Conservation (phyloP, 192 early-diverging fungal species). For the Coemansia guatemalensis region DNA sequence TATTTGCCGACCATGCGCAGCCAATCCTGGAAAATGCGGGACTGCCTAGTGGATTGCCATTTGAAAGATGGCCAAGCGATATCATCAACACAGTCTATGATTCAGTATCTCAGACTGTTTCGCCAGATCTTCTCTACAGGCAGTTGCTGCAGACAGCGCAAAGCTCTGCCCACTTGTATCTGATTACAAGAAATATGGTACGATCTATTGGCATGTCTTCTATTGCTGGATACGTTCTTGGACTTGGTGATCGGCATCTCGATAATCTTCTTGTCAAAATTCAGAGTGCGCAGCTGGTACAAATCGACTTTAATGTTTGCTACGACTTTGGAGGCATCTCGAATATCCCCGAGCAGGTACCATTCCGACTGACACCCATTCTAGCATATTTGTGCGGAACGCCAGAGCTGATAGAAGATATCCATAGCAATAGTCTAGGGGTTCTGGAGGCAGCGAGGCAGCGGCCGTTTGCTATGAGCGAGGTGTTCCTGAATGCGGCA, state of each 20-base stretch:
- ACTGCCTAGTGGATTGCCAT: slow-evolving; percentile 1
- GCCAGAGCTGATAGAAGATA: background rate
- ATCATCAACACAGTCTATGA: slow-evolving; percentile 15
- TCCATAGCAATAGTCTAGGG: too few species aligned
- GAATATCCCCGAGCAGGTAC: slow-evolving; percentile 69
- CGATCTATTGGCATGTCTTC: slow-evolving; percentile 55
- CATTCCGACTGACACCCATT: slow-evolving; percentile 71
- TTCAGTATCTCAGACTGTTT: slow-evolving; percentile 6
- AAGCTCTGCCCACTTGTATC: slow-evolving; percentile 19
- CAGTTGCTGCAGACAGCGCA: slow-evolving; percentile 13
- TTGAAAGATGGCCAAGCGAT: slow-evolving; percentile 21
- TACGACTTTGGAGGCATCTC: slow-evolving; percentile 67
- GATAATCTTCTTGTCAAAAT: slow-evolving; percentile 69
- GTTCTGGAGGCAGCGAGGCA: background rate
- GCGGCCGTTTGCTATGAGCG: slow-evolving; percentile 22
- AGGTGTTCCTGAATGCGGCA: slow-evolving; percentile 19
- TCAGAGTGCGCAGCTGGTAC: slow-evolving; percentile 56
- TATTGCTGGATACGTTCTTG: slow-evolving; percentile 64
- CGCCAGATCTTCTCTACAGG: slow-evolving; percentile 16
- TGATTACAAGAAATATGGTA: slow-evolving; percentile 14
- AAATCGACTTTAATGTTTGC: slow-evolving; percentile 78
- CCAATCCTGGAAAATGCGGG: slow-evolving; percentile 1
- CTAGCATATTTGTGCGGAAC: slow-evolving; percentile 35
- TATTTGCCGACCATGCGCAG: slow-evolving; percentile 14
- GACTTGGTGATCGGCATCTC: slow-evolving; percentile 72